Evolutionary conservation across 495 filamentous ascomycete species (phyloP), one percentile per base, ranked within the genome.

Genomic region (Margaritispora aquatica): DNA sequence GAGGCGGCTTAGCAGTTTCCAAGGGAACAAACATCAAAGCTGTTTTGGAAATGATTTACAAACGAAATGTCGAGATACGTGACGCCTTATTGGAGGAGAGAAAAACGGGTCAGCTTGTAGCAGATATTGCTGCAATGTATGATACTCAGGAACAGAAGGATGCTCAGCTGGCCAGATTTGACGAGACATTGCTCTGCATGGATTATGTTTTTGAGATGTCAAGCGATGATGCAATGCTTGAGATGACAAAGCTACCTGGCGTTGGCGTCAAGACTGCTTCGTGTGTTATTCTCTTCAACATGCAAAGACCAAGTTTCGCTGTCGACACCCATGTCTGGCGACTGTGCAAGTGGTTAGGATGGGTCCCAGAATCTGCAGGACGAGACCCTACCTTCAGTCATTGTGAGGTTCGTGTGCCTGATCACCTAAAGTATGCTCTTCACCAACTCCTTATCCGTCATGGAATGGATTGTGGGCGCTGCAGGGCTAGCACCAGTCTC

Each of bases 201-300:
- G 89, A 97, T 60, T 84, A 96, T 69, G 72, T 96, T 17, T 88
- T 88, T 61, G 73, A 73, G 15, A 72, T 95, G 55, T 69, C 74
- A 20, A 84, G 80, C 13, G 79, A 89, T 19, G 80, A 89, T 24
- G 90, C 85, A 0, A 87, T 96, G 80, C 73, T 74, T 9, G 83
- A 86, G 56, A 77, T 97, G 34, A 80, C 84, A 51, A 85, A 80
- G 55, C 94, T 86, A 48, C 87, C 88, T 2, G 94, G 93, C 2
- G 89, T 97, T 59, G 94, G 92, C 0, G 85, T 89, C 54, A 98
- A 98, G 73, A 96, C 92, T 0, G 88, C 92, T 2, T 86, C 89
- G 8, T 98, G 94, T 63, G 88, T 93, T 15, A 71, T 88, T 13
- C 76, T 93, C 1, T 95, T 95, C 69, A 92, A 88, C 65, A 79